Conservation (phyloP, 306 rosid species). For the Rosa lucieae region DNA sequence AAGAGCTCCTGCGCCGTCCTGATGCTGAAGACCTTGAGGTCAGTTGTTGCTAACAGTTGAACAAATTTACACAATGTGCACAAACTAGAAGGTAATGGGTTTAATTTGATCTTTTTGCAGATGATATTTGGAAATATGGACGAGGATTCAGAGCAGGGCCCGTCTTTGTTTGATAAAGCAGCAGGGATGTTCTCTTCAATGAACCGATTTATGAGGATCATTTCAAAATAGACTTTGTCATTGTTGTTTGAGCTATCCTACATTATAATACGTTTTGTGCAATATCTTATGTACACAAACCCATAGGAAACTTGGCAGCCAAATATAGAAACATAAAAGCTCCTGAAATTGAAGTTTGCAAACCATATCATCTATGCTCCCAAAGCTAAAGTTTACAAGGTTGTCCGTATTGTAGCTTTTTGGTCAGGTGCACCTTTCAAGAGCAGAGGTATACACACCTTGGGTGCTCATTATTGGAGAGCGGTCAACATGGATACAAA, state of each 20-base stretch:
- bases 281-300: not conserved
- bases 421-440: too few species aligned
- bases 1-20: constrained; percentile 73
- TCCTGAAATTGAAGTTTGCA: too few species aligned
- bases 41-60: constrained; percentile 28
- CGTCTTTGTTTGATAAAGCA: constrained; percentile 63
- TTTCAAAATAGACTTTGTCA: constrained; percentile 39
- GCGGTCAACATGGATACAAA: too few species aligned
- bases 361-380: too few species aligned
- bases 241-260: not conserved
- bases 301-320: not conserved
- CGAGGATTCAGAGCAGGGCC: constrained; percentile 57
- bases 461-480: too few species aligned
- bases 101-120: constrained; percentile 37
- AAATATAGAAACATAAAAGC: not conserved
- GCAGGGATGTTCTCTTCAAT: constrained; percentile 82
- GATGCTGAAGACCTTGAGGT: constrained; percentile 91
- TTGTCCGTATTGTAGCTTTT: too few species aligned
- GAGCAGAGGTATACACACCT: too few species aligned
- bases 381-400: too few species aligned
- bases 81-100: not conserved
- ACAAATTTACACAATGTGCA: not conserved
- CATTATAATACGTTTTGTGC: not conserved
- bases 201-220: constrained; percentile 78
- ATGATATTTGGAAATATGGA: constrained; percentile 58